Evolutionary conservation across 805 yeast species (phyloP).

Genomic region (Lipomyces spencermartinsiae): DNA sequence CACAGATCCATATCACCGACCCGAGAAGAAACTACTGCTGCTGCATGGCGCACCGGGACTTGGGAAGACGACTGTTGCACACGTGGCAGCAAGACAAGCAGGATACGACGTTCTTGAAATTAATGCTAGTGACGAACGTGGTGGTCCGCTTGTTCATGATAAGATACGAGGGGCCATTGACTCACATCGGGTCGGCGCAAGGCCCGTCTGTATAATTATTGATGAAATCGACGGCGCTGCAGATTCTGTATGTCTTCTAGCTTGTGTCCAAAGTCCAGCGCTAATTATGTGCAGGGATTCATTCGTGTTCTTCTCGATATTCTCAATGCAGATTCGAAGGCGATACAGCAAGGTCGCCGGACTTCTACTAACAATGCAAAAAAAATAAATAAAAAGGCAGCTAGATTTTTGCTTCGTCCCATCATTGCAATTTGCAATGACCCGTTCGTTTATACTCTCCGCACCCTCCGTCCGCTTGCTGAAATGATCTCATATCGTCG

Average conservation of each 20-base stretch:
- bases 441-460: conserved; percentile 74
- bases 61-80: conserved; percentile 91
- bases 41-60: conserved; percentile 93
- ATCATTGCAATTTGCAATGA: conserved; percentile 93
- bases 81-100: conserved; percentile 78
- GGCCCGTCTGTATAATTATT: conserved; percentile 81
- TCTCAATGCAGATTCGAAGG: conserved; percentile 61
- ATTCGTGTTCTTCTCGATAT: conserved; percentile 65
- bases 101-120: conserved; percentile 83
- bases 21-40: conserved; percentile 66
- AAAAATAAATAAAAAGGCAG: conserved; percentile 46
- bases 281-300: conserved; percentile 46
- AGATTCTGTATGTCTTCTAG: conserved; percentile 48
- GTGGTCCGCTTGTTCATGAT: conserved; percentile 61
- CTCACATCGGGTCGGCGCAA: conserved; percentile 62
- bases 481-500: conserved; percentile 73
- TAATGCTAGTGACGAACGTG: conserved; percentile 83
- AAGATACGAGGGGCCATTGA: conserved; percentile 68
- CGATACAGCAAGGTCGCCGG: conserved; percentile 49
- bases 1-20: conserved; percentile 63
- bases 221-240: conserved; percentile 90
- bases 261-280: not conserved
- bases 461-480: conserved; percentile 71
- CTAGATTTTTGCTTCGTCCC: conserved; percentile 70
- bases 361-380: conserved; percentile 25